Percentiles rank a stretch among this genome's conserved stretches.
Evolutionary conservation across 306 rosid species (phyloP).

Genomic region (Phaseolus lunatus): DNA sequence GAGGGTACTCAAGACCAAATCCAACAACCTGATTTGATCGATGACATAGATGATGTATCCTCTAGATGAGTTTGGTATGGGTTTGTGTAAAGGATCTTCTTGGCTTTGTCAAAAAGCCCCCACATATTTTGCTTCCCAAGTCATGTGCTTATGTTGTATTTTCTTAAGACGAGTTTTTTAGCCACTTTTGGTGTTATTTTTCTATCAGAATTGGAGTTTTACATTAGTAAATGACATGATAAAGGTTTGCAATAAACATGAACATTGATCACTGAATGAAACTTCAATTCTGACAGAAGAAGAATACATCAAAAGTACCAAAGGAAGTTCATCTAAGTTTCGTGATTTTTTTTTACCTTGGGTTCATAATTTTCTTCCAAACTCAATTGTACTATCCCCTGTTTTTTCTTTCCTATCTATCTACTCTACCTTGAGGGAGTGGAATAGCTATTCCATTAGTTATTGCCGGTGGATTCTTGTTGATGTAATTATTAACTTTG

Average conservation of each 20-base stretch:
- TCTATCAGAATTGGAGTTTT: too few species aligned
- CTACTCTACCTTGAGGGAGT: constrained; percentile 35
- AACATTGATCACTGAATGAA: too few species aligned
- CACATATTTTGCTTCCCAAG: constrained; percentile 28
- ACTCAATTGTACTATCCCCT: constrained; percentile 31
- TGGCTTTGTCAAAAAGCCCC: constrained; percentile 38
- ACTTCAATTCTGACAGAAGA: too few species aligned
- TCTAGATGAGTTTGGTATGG: constrained; percentile 41
- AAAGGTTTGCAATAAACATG: too few species aligned
- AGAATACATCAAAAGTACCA: too few species aligned
- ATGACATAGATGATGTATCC: constrained; percentile 47
- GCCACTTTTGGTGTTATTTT: too few species aligned
- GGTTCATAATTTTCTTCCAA: constrained; percentile 29
- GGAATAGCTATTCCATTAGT: constrained; percentile 48
- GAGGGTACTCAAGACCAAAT: constrained; percentile 48
- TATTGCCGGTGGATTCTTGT: constrained; percentile 56
- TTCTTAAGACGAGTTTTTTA: not conserved
- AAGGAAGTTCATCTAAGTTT: too few species aligned
- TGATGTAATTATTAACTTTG: constrained; percentile 57
- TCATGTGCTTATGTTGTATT: constrained; percentile 51
- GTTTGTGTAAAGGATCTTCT: constrained; percentile 26
- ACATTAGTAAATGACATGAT: too few species aligned
- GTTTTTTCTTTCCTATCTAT: not conserved
- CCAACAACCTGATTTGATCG: constrained; percentile 57
- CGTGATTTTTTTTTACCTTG: not conserved